These are phyloP conservation scores for Kandelia obovata DNA, from an alignment of 345 rosid genomes.

Conservation along the genomic window DNA sequence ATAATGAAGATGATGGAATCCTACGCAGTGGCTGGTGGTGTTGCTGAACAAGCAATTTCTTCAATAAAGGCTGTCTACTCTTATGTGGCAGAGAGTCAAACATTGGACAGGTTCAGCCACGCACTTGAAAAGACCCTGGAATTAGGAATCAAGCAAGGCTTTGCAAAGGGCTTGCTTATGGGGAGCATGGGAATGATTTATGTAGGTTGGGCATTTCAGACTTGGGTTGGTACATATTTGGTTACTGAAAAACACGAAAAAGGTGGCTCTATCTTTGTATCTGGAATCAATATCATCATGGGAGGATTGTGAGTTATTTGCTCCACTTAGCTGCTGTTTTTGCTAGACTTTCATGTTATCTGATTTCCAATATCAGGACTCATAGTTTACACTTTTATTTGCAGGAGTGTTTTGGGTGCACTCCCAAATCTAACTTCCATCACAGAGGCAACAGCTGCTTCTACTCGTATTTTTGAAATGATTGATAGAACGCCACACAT, in stretches of 20 bases:
- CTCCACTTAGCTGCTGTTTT: background rate
- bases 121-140: constrained; percentile 48
- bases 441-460: constrained; percentile 51
- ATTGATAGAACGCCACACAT: constrained; percentile 45
- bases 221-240: constrained; percentile 57
- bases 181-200: constrained; percentile 70
- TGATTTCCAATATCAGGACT: constrained; percentile 10
- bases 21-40: constrained; percentile 59
- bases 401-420: constrained; percentile 55
- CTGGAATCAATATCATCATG: constrained; percentile 62
- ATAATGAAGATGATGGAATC: constrained; percentile 56
- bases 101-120: constrained; percentile 39
- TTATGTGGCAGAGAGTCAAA: constrained; percentile 54
- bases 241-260: constrained; percentile 53
- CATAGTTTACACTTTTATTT: constrained; percentile 13
- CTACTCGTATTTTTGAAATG: constrained; percentile 49
- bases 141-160: constrained; percentile 53
- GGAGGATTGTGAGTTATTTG: constrained; percentile 52
- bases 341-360: background rate
- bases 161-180: constrained; percentile 63
- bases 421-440: constrained; percentile 57
- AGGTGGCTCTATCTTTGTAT: constrained; percentile 52
- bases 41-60: constrained; percentile 66
- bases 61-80: constrained; percentile 60
- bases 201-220: constrained; percentile 64